Conservation (phyloP, 2,329 filamentous ascomycete genomes). For the Botryotinia narcissicola region DNA sequence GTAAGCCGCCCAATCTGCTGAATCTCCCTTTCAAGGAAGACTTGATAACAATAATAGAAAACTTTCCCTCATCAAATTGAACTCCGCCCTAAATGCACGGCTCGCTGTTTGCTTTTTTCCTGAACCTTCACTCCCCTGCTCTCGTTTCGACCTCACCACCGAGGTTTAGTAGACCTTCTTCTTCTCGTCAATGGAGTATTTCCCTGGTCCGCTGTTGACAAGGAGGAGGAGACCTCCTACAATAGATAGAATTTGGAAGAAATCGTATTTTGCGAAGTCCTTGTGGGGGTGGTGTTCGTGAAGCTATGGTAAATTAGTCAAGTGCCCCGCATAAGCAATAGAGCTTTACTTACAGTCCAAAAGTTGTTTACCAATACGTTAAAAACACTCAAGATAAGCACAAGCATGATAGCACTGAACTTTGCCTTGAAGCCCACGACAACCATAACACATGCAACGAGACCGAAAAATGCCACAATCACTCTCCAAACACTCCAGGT, state of each 20-base stretch:
- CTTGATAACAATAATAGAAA: conserved; percentile 14
- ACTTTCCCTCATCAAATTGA: conserved; percentile 13
- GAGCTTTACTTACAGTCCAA: conserved; percentile 76
- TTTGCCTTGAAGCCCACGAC: conserved; percentile 99
- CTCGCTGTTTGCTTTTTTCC: conserved; percentile 26
- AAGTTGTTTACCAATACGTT: conserved; percentile 99
- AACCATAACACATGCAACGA: conserved; percentile 95
- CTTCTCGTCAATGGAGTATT: conserved; percentile 99
- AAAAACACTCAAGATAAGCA: conserved; percentile 93
- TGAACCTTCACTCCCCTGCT: conserved; percentile 25
- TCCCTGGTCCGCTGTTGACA: conserved; percentile 97
- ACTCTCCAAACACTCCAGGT: conserved; percentile 89
- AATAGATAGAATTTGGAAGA: conserved; percentile 99
- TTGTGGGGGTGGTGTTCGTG: conserved; percentile 98
- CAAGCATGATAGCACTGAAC: conserved; percentile 93
- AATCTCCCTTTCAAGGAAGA: not conserved
- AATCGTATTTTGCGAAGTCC: conserved; percentile 99
- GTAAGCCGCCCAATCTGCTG: conserved; percentile 7
- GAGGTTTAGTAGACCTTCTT: conserved; percentile 91
- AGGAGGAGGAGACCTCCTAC: conserved; percentile 93
- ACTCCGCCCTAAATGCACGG: conserved; percentile 21
- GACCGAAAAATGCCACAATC: conserved; percentile 77
- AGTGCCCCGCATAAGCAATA: conserved; percentile 17
- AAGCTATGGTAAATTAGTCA: conserved; percentile 55
- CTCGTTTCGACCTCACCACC: conserved; percentile 20